These are phyloP conservation scores for Pseudogymnoascus sp. DNA, from an alignment of 2,329 filamentous ascomycete species.

Conservation along the genomic window DNA sequence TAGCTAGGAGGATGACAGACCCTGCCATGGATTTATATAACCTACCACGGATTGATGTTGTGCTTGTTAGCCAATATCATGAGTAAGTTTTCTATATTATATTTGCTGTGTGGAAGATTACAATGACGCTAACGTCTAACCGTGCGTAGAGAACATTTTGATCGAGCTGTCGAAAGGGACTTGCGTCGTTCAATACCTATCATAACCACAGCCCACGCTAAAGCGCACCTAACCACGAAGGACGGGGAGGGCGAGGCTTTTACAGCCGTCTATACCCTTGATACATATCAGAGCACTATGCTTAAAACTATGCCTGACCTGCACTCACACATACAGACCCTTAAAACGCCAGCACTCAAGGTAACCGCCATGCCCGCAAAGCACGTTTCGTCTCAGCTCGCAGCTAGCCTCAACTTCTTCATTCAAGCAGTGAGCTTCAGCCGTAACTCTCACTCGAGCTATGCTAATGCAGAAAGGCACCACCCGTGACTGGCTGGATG, in stretches of 20 bases:
- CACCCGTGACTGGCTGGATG: conserved; percentile 61
- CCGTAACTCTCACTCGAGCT: too few species aligned
- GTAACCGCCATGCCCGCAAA: conserved; percentile 58
- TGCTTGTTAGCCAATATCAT: conserved; percentile 59
- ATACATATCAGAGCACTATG: conserved; percentile 45
- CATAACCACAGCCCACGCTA: conserved; percentile 55
- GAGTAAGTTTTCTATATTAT: conserved; percentile 27
- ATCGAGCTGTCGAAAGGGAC: conserved; percentile 42
- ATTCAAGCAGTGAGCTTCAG: conserved; percentile 25
- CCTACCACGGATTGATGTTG: conserved; percentile 49
- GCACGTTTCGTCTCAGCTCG: conserved; percentile 44
- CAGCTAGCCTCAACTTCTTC: conserved; percentile 34
- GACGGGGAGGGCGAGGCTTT: conserved; percentile 40
- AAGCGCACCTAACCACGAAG: conserved; percentile 39
- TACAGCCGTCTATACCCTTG: conserved; percentile 44
- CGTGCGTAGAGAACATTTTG: conserved; percentile 40
- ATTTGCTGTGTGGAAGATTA: background rate
- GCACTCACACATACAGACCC: conserved; percentile 8
- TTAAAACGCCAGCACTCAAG: conserved; percentile 38
- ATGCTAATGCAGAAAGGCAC: conserved; percentile 31
- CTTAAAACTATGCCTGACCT: conserved; percentile 32
- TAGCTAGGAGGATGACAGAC: conserved; percentile 44
- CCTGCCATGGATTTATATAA: conserved; percentile 52
- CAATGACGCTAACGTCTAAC: conserved; percentile 9
- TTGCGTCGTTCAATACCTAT: conserved; percentile 49